Evolutionary conservation across 2,329 filamentous ascomycete genomes (phyloP).

Genomic region (Talaromyces pinophilus): DNA sequence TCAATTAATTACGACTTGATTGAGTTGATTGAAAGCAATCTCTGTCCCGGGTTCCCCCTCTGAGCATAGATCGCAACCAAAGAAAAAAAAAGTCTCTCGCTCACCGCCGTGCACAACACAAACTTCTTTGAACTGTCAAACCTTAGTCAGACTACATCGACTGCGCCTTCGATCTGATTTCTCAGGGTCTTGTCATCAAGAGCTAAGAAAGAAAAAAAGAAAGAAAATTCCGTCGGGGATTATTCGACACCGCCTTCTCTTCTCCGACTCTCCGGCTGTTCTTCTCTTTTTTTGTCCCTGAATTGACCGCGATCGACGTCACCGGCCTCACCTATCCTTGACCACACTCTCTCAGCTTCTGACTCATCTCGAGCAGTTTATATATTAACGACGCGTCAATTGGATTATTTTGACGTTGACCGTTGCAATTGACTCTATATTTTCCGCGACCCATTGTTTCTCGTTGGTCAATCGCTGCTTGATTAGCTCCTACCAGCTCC

Average conservation of each 20-base stretch:
- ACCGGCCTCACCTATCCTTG: background rate
- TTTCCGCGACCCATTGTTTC: background rate
- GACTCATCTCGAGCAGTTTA: background rate
- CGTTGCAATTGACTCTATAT: slow-evolving; percentile 9
- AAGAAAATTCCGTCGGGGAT: background rate
- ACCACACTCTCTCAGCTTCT: background rate
- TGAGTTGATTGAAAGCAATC: background rate
- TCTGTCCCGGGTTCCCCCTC: slow-evolving; percentile 1
- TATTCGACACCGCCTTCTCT: slow-evolving; percentile 1
- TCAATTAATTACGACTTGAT: background rate
- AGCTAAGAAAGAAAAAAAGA: background rate
- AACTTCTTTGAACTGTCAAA: background rate
- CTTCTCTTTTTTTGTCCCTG: slow-evolving; percentile 3
- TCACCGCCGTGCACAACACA: slow-evolving; percentile 14
- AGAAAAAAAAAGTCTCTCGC: slow-evolving; percentile 13
- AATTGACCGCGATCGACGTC: slow-evolving; percentile 16
- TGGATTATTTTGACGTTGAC: background rate
- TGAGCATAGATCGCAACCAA: slow-evolving; percentile 7
- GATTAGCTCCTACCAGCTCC: slow-evolving; percentile 4
- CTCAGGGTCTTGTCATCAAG: background rate
- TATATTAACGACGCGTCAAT: background rate
- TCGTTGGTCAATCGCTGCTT: slow-evolving; percentile 13
- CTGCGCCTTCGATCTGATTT: background rate
- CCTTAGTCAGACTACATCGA: slow-evolving; percentile 8
- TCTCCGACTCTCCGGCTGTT: background rate